A percentile compares a stretch with the other conserved stretches of the same genome.
phyloP scores from a whole-genome alignment of 2,329 filamentous ascomycete species.

The Mariannaea sp. region DNA sequence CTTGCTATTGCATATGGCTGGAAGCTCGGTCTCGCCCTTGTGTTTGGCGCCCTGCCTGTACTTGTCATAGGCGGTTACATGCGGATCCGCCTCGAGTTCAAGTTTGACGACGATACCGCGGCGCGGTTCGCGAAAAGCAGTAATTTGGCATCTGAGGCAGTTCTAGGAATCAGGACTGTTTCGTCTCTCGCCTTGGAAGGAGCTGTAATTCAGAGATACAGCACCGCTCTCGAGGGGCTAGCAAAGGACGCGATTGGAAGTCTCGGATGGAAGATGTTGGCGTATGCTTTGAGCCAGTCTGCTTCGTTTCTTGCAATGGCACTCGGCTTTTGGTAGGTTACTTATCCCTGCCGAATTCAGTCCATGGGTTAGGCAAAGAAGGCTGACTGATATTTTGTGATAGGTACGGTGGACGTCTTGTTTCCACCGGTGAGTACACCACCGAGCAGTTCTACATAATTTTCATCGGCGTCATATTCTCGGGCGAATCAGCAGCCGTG shows the following conservation, averaged over 20 bases:
- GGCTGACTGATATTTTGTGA: not conserved
- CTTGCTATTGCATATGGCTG: conserved; percentile 54
- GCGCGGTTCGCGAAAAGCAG: conserved; percentile 53
- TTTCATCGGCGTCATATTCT: conserved; percentile 56
- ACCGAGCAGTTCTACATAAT: conserved; percentile 54
- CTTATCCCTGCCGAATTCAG: too few relatives aligned
- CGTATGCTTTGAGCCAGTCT: conserved; percentile 48
- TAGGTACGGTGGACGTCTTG: conserved; percentile 47
- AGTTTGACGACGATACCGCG: conserved; percentile 51
- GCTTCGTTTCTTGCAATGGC: conserved; percentile 47
- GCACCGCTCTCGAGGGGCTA: conserved; percentile 39
- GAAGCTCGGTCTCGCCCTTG: conserved; percentile 55
- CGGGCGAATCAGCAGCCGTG: conserved; percentile 47
- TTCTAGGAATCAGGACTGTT: conserved; percentile 54
- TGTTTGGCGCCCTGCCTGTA: conserved; percentile 52
- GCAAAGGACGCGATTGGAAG: conserved; percentile 38
- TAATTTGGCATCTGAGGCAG: conserved; percentile 55
- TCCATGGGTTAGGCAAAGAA: too few relatives aligned
- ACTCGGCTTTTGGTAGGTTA: conserved; percentile 45
- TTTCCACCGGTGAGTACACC: conserved; percentile 53
- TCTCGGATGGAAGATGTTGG: conserved; percentile 47
- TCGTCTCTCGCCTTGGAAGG: conserved; percentile 54
- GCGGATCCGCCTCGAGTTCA: conserved; percentile 54
- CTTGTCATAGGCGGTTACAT: conserved; percentile 52
- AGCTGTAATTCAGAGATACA: conserved; percentile 47